phyloP scores from a whole-genome alignment of 768 basidiomycete species.

The Antrodiella citrinella region DNA sequence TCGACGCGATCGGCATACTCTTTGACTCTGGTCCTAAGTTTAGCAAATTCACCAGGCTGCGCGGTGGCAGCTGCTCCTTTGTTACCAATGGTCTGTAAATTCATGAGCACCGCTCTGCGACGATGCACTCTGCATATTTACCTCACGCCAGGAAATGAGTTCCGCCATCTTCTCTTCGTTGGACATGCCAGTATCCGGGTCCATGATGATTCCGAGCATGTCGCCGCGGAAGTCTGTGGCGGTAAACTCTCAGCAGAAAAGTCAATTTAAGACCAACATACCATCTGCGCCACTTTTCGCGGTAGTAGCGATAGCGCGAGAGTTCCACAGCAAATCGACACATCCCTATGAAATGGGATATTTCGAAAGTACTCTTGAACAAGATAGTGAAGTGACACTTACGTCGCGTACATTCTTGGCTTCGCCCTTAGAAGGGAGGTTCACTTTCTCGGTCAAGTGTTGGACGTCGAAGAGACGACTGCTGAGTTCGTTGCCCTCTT shows the following conservation, averaged over 20 bases:
- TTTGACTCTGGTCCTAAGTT: not conserved
- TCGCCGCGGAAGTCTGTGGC: not conserved
- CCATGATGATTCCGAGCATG: not conserved
- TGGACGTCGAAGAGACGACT: not conserved
- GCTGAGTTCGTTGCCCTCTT: not conserved
- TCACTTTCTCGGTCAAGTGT: not conserved
- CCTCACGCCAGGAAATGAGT: not conserved
- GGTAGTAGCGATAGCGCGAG: not conserved
- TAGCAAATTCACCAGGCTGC: not conserved
- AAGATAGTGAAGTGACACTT: not conserved
- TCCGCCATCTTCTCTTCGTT: not conserved
- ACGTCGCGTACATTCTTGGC: not conserved
- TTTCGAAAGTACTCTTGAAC: not conserved
- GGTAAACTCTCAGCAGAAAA: not conserved
- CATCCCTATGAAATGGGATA: not conserved
- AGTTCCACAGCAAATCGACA: not conserved
- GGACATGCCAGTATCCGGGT: not conserved
- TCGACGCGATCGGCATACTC: not conserved
- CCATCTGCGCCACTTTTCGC: not conserved
- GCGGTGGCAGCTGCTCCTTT: not conserved
- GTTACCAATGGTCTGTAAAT: not conserved
- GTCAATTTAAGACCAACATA: not conserved
- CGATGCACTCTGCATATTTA: not conserved
- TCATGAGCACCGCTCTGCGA: not conserved
- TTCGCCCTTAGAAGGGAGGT: not conserved